Evolutionary conservation across 2,329 filamentous ascomycete genomes (phyloP).

Genomic region (Ceratocystis huliohia): DNA sequence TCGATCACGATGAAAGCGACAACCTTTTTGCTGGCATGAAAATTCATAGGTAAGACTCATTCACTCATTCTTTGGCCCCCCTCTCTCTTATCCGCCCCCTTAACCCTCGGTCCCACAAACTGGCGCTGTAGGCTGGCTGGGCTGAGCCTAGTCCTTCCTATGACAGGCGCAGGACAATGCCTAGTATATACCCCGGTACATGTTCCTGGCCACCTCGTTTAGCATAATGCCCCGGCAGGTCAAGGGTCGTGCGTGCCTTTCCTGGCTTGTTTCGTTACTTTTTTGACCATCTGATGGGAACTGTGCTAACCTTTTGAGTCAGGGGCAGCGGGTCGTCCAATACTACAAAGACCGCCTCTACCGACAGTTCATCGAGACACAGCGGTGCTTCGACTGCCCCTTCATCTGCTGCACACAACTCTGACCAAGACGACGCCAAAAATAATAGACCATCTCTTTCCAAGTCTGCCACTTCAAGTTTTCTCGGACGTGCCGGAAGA

Average conservation of each 20-base stretch:
- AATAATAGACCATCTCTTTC: conserved; percentile 30
- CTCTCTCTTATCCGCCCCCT: not conserved
- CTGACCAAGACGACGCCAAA: conserved; percentile 19
- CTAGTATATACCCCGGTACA: conserved; percentile 9
- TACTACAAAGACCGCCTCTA: conserved; percentile 46
- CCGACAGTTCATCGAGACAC: conserved; percentile 48
- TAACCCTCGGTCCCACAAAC: conserved; percentile 6
- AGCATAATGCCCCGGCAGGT: conserved; percentile 4
- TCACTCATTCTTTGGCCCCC: conserved; percentile 23
- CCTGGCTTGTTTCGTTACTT: conserved; percentile 12
- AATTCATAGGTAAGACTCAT: conserved; percentile 39
- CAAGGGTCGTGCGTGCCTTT: conserved; percentile 13
- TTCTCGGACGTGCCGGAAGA: conserved; percentile 43
- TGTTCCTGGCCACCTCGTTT: conserved; percentile 16
- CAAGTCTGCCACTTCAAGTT: conserved; percentile 38
- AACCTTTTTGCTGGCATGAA: conserved; percentile 48
- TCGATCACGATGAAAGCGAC: conserved; percentile 37
- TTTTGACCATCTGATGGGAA: conserved; percentile 6
- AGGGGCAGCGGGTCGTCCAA: conserved; percentile 40
- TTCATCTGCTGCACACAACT: conserved; percentile 37
- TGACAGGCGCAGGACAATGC: conserved; percentile 8
- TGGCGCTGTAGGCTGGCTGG: not conserved
- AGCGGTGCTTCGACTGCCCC: conserved; percentile 50
- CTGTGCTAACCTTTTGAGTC: conserved; percentile 20
- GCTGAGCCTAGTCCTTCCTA: not conserved